Evolutionary conservation across 2,329 filamentous ascomycete species (phyloP).

Genomic region (Botrytis fabae): DNA sequence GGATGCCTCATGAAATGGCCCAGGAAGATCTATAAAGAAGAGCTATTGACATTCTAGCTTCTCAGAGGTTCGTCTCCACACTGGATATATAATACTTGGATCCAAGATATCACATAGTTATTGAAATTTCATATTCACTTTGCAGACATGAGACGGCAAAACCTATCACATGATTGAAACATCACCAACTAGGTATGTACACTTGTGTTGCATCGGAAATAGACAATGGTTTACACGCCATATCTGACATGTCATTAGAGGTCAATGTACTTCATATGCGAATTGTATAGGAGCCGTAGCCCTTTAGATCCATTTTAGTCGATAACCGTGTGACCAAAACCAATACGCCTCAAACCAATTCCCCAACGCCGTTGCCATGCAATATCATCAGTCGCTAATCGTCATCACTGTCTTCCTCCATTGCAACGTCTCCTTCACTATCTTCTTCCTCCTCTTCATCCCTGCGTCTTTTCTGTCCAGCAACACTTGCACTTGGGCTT

Average conservation of each 20-base stretch:
- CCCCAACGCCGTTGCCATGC: slow-evolving; percentile 35
- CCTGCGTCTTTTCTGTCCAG: slow-evolving; percentile 68
- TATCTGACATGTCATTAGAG: slow-evolving; percentile 18
- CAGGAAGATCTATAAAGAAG: slow-evolving; percentile 2
- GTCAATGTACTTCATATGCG: slow-evolving; percentile 9
- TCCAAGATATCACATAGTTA: not conserved
- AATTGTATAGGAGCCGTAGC: slow-evolving; percentile 15
- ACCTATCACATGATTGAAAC: not conserved
- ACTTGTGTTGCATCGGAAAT: not conserved
- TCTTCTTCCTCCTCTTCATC: slow-evolving; percentile 65
- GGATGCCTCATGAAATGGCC: slow-evolving; percentile 70
- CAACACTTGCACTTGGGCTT: slow-evolving; percentile 52
- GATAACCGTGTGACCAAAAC: slow-evolving; percentile 5
- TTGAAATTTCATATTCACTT: not conserved
- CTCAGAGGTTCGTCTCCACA: not conserved
- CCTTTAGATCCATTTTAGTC: slow-evolving; percentile 8
- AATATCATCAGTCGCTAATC: slow-evolving; percentile 30
- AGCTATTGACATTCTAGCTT: not conserved
- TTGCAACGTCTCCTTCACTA: slow-evolving; percentile 65
- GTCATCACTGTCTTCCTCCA: slow-evolving; percentile 55
- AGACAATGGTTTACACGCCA: slow-evolving; percentile 22
- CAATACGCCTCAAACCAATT: slow-evolving; percentile 25
- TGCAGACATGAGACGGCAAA: not conserved
- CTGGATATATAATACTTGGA: not conserved
- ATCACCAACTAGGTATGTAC: not conserved